Base-by-base conservation (phyloP, 2,329 filamentous ascomycete species). In the Exophiala aquamarina region DNA sequence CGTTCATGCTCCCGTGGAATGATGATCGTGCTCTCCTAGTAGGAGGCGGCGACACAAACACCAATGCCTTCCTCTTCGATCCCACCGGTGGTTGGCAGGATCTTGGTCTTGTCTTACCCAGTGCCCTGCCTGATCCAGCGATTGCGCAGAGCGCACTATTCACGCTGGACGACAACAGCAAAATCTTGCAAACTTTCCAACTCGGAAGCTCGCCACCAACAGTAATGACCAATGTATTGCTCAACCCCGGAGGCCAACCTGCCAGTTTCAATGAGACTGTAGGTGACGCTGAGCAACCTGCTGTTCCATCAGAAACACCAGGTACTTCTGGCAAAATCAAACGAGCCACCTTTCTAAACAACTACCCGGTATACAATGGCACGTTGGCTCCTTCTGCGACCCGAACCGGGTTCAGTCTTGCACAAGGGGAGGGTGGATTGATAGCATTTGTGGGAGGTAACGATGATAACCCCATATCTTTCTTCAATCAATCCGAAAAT, bases 361-460 rank as follows among this genome's bases (percentile, higher is more conserved):
- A 83, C 59, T 94, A 89, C 82, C 90, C 91, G 2, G 61, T 74
- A 3, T 96, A 96, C 67, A 91, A 96, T 67, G 76, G 72, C 42
- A 86, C 83, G 1, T 68, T 84, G 33, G 91, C 87, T 0, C 87
- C 91, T 0, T 78, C 70, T 1, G 72, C 68, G 7, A 81, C 75
- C 4, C 78, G 90, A 55, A 74, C 74, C n/a, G 79, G 82, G 37
- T 94, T 82, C 61, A 84, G 87, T 0, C 65, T 95, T 13, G 87
- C 90, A 0, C 78, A 84, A 58, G 83, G 81, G 50, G 61, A 76
- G 1, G 67, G 69, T 48, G 87, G 86, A 3, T 70, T 84, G 55
- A 80, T 92, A 2, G 86, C 93, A 11, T 82, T 95, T 50, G 82
- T 85, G n/a, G 88, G 90, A 35, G 90, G 90, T 19, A 82, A 79